Percentiles rank a stretch among this genome's conserved stretches.
phyloP scores from a whole-genome alignment of 495 filamentous ascomycete genomes.

The Tuber magnatum region DNA sequence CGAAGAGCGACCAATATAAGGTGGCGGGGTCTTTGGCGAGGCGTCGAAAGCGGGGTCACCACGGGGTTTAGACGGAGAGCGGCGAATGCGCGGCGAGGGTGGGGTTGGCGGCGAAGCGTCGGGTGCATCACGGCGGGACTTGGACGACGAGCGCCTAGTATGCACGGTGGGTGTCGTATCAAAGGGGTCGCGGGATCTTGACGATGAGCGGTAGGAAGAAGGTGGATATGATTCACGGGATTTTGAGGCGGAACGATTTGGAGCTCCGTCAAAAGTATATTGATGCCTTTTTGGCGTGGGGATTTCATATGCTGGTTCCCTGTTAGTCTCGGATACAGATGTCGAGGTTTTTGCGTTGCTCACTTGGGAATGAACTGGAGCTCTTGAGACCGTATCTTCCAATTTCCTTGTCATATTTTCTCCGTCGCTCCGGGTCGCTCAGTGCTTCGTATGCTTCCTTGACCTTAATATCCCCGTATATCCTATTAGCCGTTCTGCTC shows the following conservation, averaged over 20 bases:
- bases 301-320: not conserved
- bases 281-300: not conserved
- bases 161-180: not conserved
- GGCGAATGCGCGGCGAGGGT: not conserved
- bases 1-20: not conserved
- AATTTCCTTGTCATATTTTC: slow-evolving; percentile 22
- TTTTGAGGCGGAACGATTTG: not conserved
- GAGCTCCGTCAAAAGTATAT: not conserved
- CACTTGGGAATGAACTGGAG: not conserved
- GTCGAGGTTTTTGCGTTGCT: not conserved
- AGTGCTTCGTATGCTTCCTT: slow-evolving; percentile 17
- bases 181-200: slow-evolving; percentile 1
- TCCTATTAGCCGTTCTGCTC: not conserved
- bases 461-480: not conserved
- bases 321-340: not conserved
- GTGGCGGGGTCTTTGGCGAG: not conserved
- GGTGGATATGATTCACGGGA: slow-evolving; percentile 1
- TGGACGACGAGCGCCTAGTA: not conserved
- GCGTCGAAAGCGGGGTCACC: not conserved
- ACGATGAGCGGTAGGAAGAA: not conserved
- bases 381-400: not conserved
- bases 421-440: slow-evolving; percentile 18
- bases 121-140: not conserved
- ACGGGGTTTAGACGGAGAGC: not conserved
- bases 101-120: not conserved